These are phyloP conservation scores for Kodamaea plutei DNA, from an alignment of 1,139 yeast species.

Conservation along the genomic window DNA sequence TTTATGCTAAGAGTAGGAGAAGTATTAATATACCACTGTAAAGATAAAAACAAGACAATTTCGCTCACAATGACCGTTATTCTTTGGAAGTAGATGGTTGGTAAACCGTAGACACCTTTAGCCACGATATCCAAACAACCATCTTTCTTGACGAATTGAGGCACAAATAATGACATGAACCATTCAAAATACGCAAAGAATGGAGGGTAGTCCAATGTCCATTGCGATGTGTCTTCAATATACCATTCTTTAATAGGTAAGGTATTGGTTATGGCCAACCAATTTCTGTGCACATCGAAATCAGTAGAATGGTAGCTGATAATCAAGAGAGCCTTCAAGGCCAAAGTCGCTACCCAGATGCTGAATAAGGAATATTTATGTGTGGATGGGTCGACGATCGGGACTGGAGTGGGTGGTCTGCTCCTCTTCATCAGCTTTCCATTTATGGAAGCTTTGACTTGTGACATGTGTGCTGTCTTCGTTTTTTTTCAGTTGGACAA, in stretches of 20 bases:
- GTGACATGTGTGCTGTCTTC: too few species aligned
- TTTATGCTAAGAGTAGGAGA: slow-evolving; percentile 26
- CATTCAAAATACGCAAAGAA: slow-evolving; percentile 95
- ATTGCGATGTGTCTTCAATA: slow-evolving; percentile 73
- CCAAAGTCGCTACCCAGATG: slow-evolving; percentile 38
- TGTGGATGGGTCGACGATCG: not conserved
- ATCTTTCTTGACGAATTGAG: slow-evolving; percentile 57
- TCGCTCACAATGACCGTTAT: slow-evolving; percentile 77
- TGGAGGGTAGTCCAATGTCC: slow-evolving; percentile 98
- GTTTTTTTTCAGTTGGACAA: too few species aligned
- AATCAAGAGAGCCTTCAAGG: slow-evolving; percentile 34
- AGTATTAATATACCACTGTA: slow-evolving; percentile 67
- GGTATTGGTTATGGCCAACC: slow-evolving; percentile 88
- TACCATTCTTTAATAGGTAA: slow-evolving; percentile 83
- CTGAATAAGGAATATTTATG: slow-evolving; percentile 31
- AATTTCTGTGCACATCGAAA: slow-evolving; percentile 94
- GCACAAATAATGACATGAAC: slow-evolving; percentile 68
- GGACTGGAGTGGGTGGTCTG: not conserved
- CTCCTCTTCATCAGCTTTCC: slow-evolving; percentile 1
- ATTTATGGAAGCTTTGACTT: too few species aligned
- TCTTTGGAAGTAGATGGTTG: slow-evolving; percentile 80
- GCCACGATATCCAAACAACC: slow-evolving; percentile 74
- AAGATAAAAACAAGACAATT: slow-evolving; percentile 59
- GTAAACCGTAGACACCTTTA: slow-evolving; percentile 65
- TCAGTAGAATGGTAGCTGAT: slow-evolving; percentile 76